Evolutionary conservation across 768 basidiomycete genomes (phyloP), one percentile per base, ranked within the genome.

Genomic region (Tubosaeta sp.): DNA sequence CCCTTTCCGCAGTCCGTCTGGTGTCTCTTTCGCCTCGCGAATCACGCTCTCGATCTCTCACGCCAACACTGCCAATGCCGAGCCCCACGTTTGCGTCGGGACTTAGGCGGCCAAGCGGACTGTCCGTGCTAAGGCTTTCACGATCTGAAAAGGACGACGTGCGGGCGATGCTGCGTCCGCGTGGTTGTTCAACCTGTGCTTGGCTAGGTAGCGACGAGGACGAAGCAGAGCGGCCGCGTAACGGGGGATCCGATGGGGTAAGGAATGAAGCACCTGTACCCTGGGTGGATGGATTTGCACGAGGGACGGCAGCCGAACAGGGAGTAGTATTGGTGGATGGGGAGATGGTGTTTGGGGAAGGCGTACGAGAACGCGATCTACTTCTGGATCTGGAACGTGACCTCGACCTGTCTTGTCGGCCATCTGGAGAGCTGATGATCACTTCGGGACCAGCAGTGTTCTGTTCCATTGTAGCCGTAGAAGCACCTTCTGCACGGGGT

Each of bases 81-180:
- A 69, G 59, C 19, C 68, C 60, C 10, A 63, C 42, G 35, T 46
- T 56, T 42, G 56, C 68, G 6, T 78, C 77, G 8, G 77, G 77
- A 33, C 70, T 71, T 51, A 75, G 32, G 43, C 67, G 72, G 33
- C 71, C 71, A 17, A 70, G 41, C n/a, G 71, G 69, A 46, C 67
- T 73, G 31, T 70, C 74, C 6, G 69, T 56, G 25, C 61, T 54
- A 54, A 72, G 51, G 47, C 71, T 67, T 14, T 77, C 77, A 9
- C 78, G 72, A 55, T 82, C 82, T 46, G 78, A 80, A 41, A 80
- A 81, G 1, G 82, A 79, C 14, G 81, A 72, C 6, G 76, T 77
- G 35, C 82, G 76, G 17, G 81, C 75, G 45, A 71, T 71, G 38
- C 82, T 82, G 19, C 84, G 73, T 3, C 84, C 83, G 13, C 84